A percentile compares a stretch with the other conserved stretches of the same genome.
Conservation (phyloP, 2,329 filamentous ascomycete species). For the Xylariaceae sp. region DNA sequence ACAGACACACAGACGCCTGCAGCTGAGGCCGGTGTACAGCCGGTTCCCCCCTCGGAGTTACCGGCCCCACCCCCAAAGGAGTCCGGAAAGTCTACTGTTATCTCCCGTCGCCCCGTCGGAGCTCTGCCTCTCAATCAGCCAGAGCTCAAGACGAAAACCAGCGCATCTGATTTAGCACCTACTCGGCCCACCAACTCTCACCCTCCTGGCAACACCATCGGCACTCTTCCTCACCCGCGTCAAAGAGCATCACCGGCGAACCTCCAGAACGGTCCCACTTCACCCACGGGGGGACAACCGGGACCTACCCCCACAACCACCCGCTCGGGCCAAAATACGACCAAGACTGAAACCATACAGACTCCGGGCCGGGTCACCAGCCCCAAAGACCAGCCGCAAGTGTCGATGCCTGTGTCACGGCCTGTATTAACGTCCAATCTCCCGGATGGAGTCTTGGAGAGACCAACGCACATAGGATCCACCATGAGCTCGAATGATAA, state of each 20-base stretch:
- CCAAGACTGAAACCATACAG: neutral
- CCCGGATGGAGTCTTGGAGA: no score
- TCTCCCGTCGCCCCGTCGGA: conserved; percentile 32
- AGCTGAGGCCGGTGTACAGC: neutral
- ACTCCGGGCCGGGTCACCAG: neutral
- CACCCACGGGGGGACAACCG: conserved; percentile 6
- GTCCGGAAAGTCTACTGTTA: conserved; percentile 24
- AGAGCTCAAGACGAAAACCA: conserved; percentile 24
- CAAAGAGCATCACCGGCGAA: conserved; percentile 8
- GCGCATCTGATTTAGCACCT: conserved; percentile 19
- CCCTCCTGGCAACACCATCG: conserved; percentile 17
- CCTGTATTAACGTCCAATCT: no score
- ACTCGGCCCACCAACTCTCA: conserved; percentile 15
- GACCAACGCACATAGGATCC: neutral
- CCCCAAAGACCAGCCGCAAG: neutral
- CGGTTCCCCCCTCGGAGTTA: neutral
- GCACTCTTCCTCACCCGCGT: conserved; percentile 20
- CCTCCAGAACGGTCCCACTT: conserved; percentile 12
- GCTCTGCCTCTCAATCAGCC: conserved; percentile 16
- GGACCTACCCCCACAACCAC: conserved; percentile 3
- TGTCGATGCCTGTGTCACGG: conserved; percentile 1
- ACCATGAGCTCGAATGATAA: neutral
- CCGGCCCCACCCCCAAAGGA: conserved; percentile 28
- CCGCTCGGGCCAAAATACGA: neutral
- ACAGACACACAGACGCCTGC: conserved; percentile 1